A percentile compares a stretch with the other conserved stretches of the same genome.
phyloP scores from a whole-genome alignment of 352 stramenopile species.

The Pelagophyceae sp. region DNA sequence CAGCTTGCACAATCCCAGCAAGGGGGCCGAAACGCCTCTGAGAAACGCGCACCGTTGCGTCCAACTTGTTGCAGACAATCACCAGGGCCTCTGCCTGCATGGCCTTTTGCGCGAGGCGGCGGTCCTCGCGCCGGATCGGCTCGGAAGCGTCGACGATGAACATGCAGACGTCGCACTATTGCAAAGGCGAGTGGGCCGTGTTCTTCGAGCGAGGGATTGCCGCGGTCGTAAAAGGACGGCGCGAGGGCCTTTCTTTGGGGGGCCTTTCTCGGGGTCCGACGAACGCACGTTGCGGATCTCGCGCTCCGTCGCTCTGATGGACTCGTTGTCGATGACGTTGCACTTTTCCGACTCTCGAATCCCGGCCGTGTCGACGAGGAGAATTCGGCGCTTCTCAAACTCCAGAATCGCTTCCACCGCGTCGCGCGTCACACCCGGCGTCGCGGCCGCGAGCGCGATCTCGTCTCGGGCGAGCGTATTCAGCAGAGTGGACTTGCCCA shows the following conservation, averaged over 20 bases:
- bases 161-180: not conserved
- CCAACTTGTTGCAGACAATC: not conserved
- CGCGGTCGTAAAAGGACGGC: too few species aligned
- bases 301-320: not conserved
- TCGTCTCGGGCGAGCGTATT: conserved; percentile 35
- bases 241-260: too few species aligned
- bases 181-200: too few species aligned
- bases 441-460: conserved; percentile 32
- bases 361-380: conserved; percentile 38
- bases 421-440: conserved; percentile 39
- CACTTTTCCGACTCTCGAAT: conserved; percentile 8
- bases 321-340: not conserved
- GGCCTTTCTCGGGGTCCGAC: too few species aligned
- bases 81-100: not conserved
- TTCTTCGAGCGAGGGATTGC: too few species aligned
- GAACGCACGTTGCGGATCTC: not conserved
- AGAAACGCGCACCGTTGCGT: too few species aligned
- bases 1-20: too few species aligned
- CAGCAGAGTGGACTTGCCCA: conserved; percentile 41
- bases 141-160: not conserved
- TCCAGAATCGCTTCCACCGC: conserved; percentile 30
- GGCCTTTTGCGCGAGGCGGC: not conserved
- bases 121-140: not conserved
- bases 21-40: too few species aligned
- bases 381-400: conserved; percentile 25